phyloP scores from a whole-genome alignment of 805 yeast species.

The Ogataea nitratoaversa region DNA sequence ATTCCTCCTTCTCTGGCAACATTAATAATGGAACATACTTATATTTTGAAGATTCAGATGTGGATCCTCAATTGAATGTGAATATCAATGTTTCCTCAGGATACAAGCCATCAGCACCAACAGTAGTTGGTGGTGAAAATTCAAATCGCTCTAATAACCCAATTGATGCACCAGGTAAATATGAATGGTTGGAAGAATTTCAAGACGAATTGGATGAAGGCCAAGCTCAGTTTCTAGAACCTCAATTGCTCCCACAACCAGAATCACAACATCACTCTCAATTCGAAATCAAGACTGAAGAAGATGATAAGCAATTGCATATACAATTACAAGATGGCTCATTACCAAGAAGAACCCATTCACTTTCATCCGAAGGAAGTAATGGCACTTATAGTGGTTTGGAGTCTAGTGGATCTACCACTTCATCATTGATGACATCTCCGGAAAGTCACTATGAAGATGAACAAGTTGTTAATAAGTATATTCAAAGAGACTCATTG shows the following conservation, averaged over 20 bases:
- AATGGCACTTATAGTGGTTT: neutral
- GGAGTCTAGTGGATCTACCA: neutral
- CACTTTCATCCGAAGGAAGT: conserved; percentile 12
- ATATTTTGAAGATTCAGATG: conserved; percentile 1
- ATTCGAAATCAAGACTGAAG: neutral
- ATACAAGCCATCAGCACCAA: neutral
- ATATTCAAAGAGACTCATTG: neutral
- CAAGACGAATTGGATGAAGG: conserved; percentile 13
- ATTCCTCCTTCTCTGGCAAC: neutral
- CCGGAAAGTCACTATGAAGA: conserved; percentile 8
- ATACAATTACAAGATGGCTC: neutral
- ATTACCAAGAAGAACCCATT: conserved; percentile 1
- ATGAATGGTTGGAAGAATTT: conserved; percentile 16
- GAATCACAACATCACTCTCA: neutral
- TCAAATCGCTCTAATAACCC: neutral
- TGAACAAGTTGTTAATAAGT: neutral
- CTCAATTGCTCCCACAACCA: neutral
- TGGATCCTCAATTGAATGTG: neutral
- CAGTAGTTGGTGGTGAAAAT: neutral
- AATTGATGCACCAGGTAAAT: conserved; percentile 1
- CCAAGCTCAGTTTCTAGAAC: neutral
- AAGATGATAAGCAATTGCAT: neutral
- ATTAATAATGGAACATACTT: neutral
- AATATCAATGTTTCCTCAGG: neutral
- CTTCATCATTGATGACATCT: conserved; percentile 5